A percentile compares a stretch with the other conserved stretches of the same genome.
Evolutionary conservation across 108 stramenopile genomes (phyloP).

Genomic region (Skeletonema tropicum): DNA sequence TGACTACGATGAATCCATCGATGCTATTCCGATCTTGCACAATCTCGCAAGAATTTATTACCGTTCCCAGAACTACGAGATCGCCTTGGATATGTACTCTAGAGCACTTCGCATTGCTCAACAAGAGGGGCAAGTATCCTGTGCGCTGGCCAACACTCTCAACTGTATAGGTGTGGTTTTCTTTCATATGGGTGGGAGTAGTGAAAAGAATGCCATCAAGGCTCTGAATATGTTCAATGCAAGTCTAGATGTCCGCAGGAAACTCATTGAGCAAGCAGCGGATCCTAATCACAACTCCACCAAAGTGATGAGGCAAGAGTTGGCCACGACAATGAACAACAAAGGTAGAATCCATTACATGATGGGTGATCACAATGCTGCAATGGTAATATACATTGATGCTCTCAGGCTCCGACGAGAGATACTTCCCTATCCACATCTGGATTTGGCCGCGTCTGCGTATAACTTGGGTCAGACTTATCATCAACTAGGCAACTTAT

Average conservation of each 20-base stretch:
- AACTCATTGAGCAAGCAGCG: slow-evolving; percentile 7
- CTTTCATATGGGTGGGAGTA: slow-evolving; percentile 43
- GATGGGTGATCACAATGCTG: slow-evolving; percentile 52
- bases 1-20: neutral
- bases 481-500: slow-evolving; percentile 56
- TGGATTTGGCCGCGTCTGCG: slow-evolving; percentile 71
- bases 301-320: slow-evolving; percentile 9
- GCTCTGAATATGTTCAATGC: slow-evolving; percentile 44
- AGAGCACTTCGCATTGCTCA: slow-evolving; percentile 15
- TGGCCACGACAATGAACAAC: slow-evolving; percentile 72
- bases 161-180: slow-evolving; percentile 56
- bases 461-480: slow-evolving; percentile 75
- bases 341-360: slow-evolving; percentile 67
- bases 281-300: neutral
- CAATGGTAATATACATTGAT: slow-evolving; percentile 54
- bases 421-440: slow-evolving; percentile 40
- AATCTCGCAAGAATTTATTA: slow-evolving; percentile 27
- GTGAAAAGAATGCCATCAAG: slow-evolving; percentile 23
- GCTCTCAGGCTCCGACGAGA: slow-evolving; percentile 52
- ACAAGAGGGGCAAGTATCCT: neutral
- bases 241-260: slow-evolving; percentile 46
- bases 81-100: slow-evolving; percentile 21
- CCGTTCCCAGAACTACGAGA: slow-evolving; percentile 14
- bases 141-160: slow-evolving; percentile 12
- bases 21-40: slow-evolving; percentile 31